phyloP scores from a whole-genome alignment of 2,329 filamentous ascomycete species.

The Colletotrichum cereale region DNA sequence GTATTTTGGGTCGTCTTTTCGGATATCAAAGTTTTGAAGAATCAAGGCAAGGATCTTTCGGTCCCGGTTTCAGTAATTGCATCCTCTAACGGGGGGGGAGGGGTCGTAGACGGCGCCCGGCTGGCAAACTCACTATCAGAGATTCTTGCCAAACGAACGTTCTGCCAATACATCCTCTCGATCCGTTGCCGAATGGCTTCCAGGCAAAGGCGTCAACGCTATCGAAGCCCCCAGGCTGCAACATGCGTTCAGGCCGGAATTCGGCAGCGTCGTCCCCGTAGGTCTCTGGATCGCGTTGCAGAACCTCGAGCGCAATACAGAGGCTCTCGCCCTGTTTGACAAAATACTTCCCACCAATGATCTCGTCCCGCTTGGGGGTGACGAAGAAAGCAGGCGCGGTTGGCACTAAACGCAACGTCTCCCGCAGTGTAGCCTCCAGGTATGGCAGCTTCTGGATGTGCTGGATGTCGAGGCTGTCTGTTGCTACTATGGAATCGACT shows the following conservation, averaged over 20 bases:
- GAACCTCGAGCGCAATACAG: constrained; percentile 60
- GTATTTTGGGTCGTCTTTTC: constrained; percentile 68
- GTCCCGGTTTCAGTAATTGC: too few species aligned
- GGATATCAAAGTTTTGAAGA: constrained; percentile 79
- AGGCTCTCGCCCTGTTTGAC: constrained; percentile 66
- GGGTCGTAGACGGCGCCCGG: too few species aligned
- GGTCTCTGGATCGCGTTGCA: constrained; percentile 73
- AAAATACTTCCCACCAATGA: constrained; percentile 72
- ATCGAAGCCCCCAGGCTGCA: constrained; percentile 73
- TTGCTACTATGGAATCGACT: constrained; percentile 73
- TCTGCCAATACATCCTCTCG: constrained; percentile 78
- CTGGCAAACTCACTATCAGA: constrained; percentile 53
- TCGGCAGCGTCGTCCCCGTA: constrained; percentile 74
- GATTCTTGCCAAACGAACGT: constrained; percentile 83
- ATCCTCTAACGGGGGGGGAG: too few species aligned
- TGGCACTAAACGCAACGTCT: constrained; percentile 73
- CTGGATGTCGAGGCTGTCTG: constrained; percentile 67
- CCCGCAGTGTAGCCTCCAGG: constrained; percentile 73
- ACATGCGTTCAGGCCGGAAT: constrained; percentile 80
- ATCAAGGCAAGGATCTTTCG: constrained; percentile 66
- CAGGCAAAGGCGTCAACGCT: constrained; percentile 61
- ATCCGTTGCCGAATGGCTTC: constrained; percentile 83
- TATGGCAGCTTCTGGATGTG: constrained; percentile 76
- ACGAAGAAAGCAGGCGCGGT: constrained; percentile 71
- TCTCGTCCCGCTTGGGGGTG: constrained; percentile 62